These are phyloP conservation scores for Nannizziopsis barbatae DNA, from an alignment of 2,329 filamentous ascomycete species.

Conservation along the genomic window DNA sequence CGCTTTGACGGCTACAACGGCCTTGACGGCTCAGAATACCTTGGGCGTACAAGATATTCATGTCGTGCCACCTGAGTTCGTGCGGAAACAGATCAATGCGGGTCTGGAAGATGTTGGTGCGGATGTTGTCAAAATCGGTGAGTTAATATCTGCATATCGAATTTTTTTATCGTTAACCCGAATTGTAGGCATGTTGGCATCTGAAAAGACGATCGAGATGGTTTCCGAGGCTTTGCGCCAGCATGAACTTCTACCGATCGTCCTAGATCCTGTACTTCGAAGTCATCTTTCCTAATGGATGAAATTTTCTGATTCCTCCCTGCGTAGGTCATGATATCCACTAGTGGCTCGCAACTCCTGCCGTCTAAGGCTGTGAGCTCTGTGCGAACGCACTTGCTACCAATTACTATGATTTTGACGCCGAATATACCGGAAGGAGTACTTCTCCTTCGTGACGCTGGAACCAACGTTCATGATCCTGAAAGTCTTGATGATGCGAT, in stretches of 20 bases:
- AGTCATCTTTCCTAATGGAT: constrained; percentile 11
- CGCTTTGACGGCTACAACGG: constrained; percentile 90
- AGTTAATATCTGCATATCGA: too few species aligned
- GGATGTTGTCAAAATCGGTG: constrained; percentile 87
- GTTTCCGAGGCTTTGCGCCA: constrained; percentile 54
- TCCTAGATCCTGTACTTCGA: constrained; percentile 61
- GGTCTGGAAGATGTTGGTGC: constrained; percentile 73
- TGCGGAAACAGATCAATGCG: constrained; percentile 74
- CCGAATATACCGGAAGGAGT: constrained; percentile 41
- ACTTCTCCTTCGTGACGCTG: constrained; percentile 35
- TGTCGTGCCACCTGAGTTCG: constrained; percentile 63
- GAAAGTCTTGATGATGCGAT: constrained; percentile 55
- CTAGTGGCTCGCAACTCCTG: constrained; percentile 38
- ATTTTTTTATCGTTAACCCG: constrained; percentile 6
- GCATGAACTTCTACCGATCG: constrained; percentile 47
- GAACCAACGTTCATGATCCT: constrained; percentile 35
- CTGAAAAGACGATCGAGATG: constrained; percentile 55
- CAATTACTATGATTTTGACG: constrained; percentile 37
- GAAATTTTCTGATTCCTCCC: constrained; percentile 2
- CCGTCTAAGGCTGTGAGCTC: constrained; percentile 33
- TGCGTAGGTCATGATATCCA: constrained; percentile 68
- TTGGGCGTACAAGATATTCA: constrained; percentile 72
- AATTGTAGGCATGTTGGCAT: constrained; percentile 65
- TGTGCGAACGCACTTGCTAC: constrained; percentile 33
- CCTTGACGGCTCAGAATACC: constrained; percentile 93